Base-by-base conservation (phyloP, 1,139 yeast genomes). In the Yamadazyma oceani region DNA sequence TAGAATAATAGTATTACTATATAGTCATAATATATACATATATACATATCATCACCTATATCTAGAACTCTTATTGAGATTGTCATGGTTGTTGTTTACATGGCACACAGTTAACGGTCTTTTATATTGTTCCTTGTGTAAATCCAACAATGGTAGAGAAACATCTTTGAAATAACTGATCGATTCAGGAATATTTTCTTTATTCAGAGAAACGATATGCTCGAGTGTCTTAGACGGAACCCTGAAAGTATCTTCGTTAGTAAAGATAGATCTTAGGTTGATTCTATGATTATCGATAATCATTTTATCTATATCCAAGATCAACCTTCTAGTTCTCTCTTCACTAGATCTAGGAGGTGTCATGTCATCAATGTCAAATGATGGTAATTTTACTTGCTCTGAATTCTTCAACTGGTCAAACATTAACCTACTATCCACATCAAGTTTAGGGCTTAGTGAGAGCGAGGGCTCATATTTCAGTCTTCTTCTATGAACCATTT, bases 1-100 rank as follows among this genome's bases (percentile, higher is more conserved):
- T 82, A 46, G 75, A 69, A 42, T 67, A 27, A 11, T 4, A 5
- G 4, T 8, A 6, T 17, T 15, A 27, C 8, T 27, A 15, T 27
- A 27, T 27, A 27, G n/a, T n/a, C n/a, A n/a, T n/a, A n/a, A n/a
- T n/a, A n/a, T n/a, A n/a, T n/a, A n/a, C n/a, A n/a, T n/a, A n/a
- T n/a, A n/a, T n/a, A n/a, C n/a, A n/a, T n/a, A n/a, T n/a, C n/a
- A n/a, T n/a, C n/a, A n/a, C n/a, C n/a, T n/a, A n/a, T n/a, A n/a
- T n/a, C n/a, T n/a, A n/a, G n/a, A n/a, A n/a, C n/a, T n/a, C n/a
- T n/a, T n/a, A n/a, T n/a, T n/a, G n/a, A 13, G 10, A 12, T 14
- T n/a, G 16, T 7, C 14, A 6, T 26, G 10, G 13, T 26, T 14
- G 14, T 23, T 11, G 11, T 23, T 23, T n/a, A n/a, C n/a, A n/a